Base-by-base conservation (phyloP, 345 rosid genomes). In the Orychophragmus violaceus region DNA sequence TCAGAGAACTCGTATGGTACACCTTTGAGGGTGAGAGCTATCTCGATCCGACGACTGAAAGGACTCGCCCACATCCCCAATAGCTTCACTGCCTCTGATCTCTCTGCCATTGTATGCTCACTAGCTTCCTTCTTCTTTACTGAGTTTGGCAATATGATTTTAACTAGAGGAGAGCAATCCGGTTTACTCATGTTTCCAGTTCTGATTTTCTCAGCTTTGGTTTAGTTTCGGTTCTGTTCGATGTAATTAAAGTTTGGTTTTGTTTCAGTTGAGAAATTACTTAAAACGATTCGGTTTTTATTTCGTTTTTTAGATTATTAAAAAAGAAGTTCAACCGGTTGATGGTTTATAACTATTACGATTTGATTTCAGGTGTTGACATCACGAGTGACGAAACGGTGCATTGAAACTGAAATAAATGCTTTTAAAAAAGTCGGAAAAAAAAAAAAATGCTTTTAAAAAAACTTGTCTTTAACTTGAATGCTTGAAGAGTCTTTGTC, bases 11-110 rank as follows among this genome's bases (percentile, higher is more conserved):
- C 82, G 48, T 63, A 83, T 2, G 50, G 27, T 10, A 81, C 14
- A 3, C 83, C 83, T 77, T 83, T 83, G 33, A 71, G 57, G 23
- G 73, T 77, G 16, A 81, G 68, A 32, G 84, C 83, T 27, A 83
- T 66, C 62, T 80, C 78, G 3, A 80, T 35, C 24, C 82, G 68
- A 13, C 72, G 70, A 50, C 78, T 78, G 25, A 30, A 78, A 44
- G 79, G 79, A 36, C 87, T 78, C 0, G 67, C 69, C 86, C 81
- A 78, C 4, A 22, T 57, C 3, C 87, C 84, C 4, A 78, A 48
- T 11, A 82, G 68, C 74, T 78, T 78, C 66, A 82, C 81, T 74
- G 78, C 80, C 55, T 78, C 78, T 17, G 59, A 54, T 36, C 45
- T 64, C 66, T 50, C 71, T 1, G 56, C 76, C 76, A 72, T 72